These are phyloP conservation scores for Suillus hirtellus DNA, from an alignment of 768 basidiomycete species.

Conservation along the genomic window DNA sequence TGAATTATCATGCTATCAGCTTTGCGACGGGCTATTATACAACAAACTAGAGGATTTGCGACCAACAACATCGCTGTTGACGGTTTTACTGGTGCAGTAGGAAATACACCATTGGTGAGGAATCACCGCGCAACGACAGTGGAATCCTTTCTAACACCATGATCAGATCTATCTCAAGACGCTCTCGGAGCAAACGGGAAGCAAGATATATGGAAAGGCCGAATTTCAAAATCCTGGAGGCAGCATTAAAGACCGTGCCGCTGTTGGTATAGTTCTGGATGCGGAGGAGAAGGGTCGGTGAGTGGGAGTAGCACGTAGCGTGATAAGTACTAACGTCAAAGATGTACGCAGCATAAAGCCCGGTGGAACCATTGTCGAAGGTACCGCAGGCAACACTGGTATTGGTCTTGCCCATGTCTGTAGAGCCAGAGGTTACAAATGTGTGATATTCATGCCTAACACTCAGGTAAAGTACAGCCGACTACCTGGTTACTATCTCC, in stretches of 20 bases:
- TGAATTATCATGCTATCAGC: conserved; percentile 28
- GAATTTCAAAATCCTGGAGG: conserved; percentile 99
- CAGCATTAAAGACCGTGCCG: conserved; percentile 96
- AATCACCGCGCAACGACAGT: not conserved
- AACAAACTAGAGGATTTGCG: conserved; percentile 35
- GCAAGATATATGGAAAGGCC: conserved; percentile 89
- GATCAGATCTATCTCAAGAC: conserved; percentile 77
- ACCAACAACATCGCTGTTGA: conserved; percentile 48
- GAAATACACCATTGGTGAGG: conserved; percentile 89
- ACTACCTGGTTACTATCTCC: not conserved
- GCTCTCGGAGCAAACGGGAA: conserved; percentile 82
- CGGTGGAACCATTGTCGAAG: conserved; percentile 97
- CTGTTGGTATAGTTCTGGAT: conserved; percentile 81
- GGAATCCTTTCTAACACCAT: conserved; percentile 8
- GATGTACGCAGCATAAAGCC: conserved; percentile 61
- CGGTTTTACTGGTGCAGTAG: conserved; percentile 87
- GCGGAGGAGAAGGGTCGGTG: conserved; percentile 85
- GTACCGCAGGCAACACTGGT: conserved; percentile 97
- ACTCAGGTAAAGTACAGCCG: conserved; percentile 58
- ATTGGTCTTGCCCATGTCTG: conserved; percentile 96
- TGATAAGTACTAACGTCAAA: not conserved
- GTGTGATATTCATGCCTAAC: conserved; percentile 99
- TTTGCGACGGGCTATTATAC: conserved; percentile 33
- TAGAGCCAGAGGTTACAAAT: conserved; percentile 88
- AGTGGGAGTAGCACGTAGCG: conserved; percentile 28